These are phyloP conservation scores for Pleomassaria siparia DNA, from an alignment of 2,329 filamentous ascomycete species.

Conservation along the genomic window DNA sequence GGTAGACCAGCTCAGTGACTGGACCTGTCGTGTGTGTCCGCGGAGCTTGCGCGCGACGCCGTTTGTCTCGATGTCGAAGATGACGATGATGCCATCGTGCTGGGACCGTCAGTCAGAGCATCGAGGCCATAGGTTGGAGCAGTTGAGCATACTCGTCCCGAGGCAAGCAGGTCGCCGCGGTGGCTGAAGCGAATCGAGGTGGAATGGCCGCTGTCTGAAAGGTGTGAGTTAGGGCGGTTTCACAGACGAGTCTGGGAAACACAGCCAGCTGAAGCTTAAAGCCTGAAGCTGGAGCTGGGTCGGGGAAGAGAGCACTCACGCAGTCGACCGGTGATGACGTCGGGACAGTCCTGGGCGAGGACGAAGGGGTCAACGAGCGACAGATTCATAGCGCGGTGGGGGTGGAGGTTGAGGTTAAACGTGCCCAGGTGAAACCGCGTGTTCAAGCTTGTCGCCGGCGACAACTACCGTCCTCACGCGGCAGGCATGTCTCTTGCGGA, in stretches of 20 bases:
- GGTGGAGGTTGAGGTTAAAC: background rate
- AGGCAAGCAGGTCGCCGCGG: slow-evolving; percentile 90
- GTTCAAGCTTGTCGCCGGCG: too few relatives aligned
- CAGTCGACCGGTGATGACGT: slow-evolving; percentile 84
- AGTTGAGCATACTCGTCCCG: slow-evolving; percentile 68
- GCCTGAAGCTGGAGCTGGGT: too few relatives aligned
- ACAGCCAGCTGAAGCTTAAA: too few relatives aligned
- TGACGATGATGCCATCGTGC: slow-evolving; percentile 86
- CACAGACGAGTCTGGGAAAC: too few relatives aligned
- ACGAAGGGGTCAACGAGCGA: slow-evolving; percentile 72
- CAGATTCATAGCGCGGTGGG: slow-evolving; percentile 62
- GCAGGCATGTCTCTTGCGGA: too few relatives aligned
- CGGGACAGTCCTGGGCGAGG: slow-evolving; percentile 81
- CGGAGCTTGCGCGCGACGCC: slow-evolving; percentile 91
- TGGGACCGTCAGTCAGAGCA: slow-evolving; percentile 32
- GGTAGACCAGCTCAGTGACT: slow-evolving; percentile 92
- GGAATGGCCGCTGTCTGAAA: slow-evolving; percentile 61
- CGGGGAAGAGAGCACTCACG: slow-evolving; percentile 52
- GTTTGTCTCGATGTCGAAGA: slow-evolving; percentile 98
- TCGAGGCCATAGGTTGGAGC: slow-evolving; percentile 16
- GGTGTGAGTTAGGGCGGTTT: slow-evolving; percentile 16
- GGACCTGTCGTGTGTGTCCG: slow-evolving; percentile 90
- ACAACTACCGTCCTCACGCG: too few relatives aligned
- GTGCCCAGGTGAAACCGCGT: too few relatives aligned
- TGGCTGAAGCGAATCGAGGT: slow-evolving; percentile 84